phyloP scores from a whole-genome alignment of 2,329 filamentous ascomycete species.

The Monosporascus sp. region DNA sequence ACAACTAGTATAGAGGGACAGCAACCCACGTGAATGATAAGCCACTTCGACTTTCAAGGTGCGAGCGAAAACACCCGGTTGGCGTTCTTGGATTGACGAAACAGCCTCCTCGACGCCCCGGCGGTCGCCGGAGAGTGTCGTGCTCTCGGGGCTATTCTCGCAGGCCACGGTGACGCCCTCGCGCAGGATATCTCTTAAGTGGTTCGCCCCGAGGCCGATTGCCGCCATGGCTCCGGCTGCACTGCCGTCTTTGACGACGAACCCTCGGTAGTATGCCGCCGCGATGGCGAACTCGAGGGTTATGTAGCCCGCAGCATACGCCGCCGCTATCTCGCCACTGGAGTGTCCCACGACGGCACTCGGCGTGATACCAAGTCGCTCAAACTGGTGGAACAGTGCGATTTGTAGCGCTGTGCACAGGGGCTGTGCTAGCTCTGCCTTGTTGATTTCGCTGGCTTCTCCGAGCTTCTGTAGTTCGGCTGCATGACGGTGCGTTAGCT shows the following conservation, averaged over 20 bases:
- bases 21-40: constrained; percentile 33
- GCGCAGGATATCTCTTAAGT: constrained; percentile 22
- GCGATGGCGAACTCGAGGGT: constrained; percentile 30
- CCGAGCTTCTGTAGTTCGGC: constrained; percentile 11
- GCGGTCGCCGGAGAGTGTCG: constrained; percentile 23
- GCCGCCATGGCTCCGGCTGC: constrained; percentile 33
- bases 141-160: constrained; percentile 25
- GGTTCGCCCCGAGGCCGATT: constrained; percentile 28
- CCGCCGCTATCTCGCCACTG: constrained; percentile 38
- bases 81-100: constrained; percentile 19
- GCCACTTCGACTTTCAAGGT: constrained; percentile 33
- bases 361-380: constrained; percentile 24
- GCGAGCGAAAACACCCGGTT: constrained; percentile 25
- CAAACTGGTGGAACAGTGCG: constrained; percentile 33
- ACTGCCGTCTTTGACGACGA: constrained; percentile 6
- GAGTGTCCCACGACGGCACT: constrained; percentile 36
- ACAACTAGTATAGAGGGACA: constrained; percentile 5
- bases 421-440: constrained; percentile 23
- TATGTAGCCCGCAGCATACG: constrained; percentile 34
- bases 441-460: constrained; percentile 15
- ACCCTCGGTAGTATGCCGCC: constrained; percentile 34
- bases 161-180: constrained; percentile 23
- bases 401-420: constrained; percentile 34
- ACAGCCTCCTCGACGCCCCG: constrained; percentile 18
- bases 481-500: constrained; percentile 5